Conservation (phyloP, 2,329 filamentous ascomycete genomes). For the Emericellopsis atlantica region DNA sequence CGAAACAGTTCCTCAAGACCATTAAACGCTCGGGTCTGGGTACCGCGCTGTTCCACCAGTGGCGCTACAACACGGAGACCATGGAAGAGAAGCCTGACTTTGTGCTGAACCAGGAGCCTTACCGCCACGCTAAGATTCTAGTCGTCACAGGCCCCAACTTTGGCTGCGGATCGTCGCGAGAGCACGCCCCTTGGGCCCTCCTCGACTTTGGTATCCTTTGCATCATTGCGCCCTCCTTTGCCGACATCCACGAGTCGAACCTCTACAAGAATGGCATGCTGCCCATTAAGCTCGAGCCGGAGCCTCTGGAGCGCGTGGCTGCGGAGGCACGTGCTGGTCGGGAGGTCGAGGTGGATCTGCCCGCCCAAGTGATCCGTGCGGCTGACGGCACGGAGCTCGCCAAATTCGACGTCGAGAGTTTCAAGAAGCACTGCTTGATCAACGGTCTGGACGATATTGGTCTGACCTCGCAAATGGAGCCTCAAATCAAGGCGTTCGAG, state of each 20-base stretch:
- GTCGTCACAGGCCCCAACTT: conserved; percentile 91
- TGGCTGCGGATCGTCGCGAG: conserved; percentile 82
- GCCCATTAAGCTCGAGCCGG: conserved; percentile 63
- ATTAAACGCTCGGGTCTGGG: conserved; percentile 96
- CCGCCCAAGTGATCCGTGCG: conserved; percentile 71
- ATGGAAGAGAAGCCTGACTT: conserved; percentile 69
- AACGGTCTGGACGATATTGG: conserved; percentile 96
- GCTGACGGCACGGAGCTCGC: conserved; percentile 61
- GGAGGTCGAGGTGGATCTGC: conserved; percentile 83
- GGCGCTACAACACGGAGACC: conserved; percentile 59
- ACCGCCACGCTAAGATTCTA: conserved; percentile 74
- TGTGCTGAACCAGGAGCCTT: conserved; percentile 81
- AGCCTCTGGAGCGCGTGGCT: conserved; percentile 56
- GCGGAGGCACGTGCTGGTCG: conserved; percentile 65
- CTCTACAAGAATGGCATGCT: conserved; percentile 99
- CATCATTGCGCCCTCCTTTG: conserved; percentile 73
- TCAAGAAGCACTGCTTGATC: conserved; percentile 85
- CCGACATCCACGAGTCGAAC: conserved; percentile 93
- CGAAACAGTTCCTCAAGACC: conserved; percentile 98
- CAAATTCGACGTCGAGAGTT: conserved; percentile 79
- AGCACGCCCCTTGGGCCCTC: conserved; percentile 94
- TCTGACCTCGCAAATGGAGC: conserved; percentile 81
- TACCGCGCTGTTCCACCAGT: conserved; percentile 72
- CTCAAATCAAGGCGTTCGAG: conserved; percentile 81
- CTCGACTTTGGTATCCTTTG: conserved; percentile 94